phyloP scores from a whole-genome alignment of 23 red algal species.

The Rhodosorus marinus region DNA sequence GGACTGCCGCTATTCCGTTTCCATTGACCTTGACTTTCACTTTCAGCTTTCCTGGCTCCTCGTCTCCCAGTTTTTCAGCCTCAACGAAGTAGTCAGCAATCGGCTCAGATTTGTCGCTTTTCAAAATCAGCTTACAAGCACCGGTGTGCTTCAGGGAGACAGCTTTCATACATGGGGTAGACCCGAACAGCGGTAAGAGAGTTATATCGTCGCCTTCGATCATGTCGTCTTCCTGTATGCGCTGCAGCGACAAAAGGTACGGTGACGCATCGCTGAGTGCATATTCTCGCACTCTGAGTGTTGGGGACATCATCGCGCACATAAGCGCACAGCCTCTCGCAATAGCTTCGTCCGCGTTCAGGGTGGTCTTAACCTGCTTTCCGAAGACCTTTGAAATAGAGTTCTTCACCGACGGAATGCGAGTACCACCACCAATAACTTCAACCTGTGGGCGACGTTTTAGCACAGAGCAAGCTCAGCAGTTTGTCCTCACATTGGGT shows the following conservation, averaged over 20 bases:
- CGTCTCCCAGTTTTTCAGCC: slow-evolving; percentile 8
- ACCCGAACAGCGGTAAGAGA: slow-evolving; percentile 33
- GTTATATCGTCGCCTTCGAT: slow-evolving; percentile 15
- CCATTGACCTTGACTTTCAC: slow-evolving; percentile 45
- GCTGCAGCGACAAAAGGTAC: slow-evolving; percentile 37
- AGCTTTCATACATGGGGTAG: slow-evolving; percentile 39
- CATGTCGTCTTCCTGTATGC: slow-evolving; percentile 13
- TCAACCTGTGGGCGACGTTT: too few relatives aligned
- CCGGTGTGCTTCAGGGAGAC: slow-evolving; percentile 65
- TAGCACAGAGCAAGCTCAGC: too few relatives aligned
- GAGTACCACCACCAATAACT: slow-evolving; percentile 74
- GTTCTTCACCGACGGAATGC: slow-evolving; percentile 57
- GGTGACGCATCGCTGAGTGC: slow-evolving; percentile 48
- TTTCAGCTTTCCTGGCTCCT: slow-evolving; percentile 18
- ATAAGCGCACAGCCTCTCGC: slow-evolving; percentile 77
- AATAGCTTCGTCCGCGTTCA: slow-evolving; percentile 91
- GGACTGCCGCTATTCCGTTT: slow-evolving; percentile 38
- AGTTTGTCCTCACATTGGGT: too few relatives aligned
- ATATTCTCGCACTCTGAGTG: slow-evolving; percentile 61
- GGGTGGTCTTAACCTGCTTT: slow-evolving; percentile 25
- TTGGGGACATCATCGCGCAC: slow-evolving; percentile 81
- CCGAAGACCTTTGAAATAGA: slow-evolving; percentile 29
- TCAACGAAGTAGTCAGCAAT: slow-evolving; percentile 13
- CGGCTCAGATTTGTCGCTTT: slow-evolving; percentile 7
- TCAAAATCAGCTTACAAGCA: slow-evolving; percentile 14